phyloP scores from a whole-genome alignment of 352 stramenopile genomes.

The Pythium scleroteichum region DNA sequence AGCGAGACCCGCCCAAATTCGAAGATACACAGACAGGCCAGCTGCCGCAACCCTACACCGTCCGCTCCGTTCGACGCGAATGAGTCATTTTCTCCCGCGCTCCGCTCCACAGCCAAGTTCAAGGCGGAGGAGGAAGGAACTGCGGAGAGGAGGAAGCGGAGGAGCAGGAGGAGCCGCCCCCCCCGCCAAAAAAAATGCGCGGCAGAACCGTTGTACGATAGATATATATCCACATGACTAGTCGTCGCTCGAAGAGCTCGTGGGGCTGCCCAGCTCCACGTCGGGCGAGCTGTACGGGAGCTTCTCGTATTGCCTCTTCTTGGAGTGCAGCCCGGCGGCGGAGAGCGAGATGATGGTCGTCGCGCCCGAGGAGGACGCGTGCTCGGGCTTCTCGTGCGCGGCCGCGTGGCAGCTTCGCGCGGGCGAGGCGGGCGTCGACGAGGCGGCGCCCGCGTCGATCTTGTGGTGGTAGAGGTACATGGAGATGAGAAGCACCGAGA shows the following conservation, averaged over 20 bases:
- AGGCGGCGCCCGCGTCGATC: slow-evolving; percentile 26
- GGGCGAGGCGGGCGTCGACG: slow-evolving; percentile 22
- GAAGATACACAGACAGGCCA: slow-evolving; percentile 36
- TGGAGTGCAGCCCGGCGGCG: slow-evolving; percentile 37
- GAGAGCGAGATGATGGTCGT: slow-evolving; percentile 21
- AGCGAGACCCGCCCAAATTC: slow-evolving; percentile 24
- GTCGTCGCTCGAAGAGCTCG: slow-evolving; percentile 12
- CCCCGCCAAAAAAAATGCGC: slow-evolving; percentile 18
- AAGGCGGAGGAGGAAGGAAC: slow-evolving; percentile 10
- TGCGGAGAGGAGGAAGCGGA: slow-evolving; percentile 5
- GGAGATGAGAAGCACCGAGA: slow-evolving; percentile 79
- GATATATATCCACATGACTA: background rate
- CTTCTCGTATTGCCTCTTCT: slow-evolving; percentile 63
- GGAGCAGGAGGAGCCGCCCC: background rate
- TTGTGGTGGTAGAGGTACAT: slow-evolving; percentile 90
- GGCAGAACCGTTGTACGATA: background rate
- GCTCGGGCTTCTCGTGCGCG: slow-evolving; percentile 7
- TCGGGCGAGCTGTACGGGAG: slow-evolving; percentile 31
- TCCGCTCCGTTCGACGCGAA: slow-evolving; percentile 8
- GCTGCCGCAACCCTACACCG: slow-evolving; percentile 32
- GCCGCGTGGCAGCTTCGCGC: slow-evolving; percentile 7
- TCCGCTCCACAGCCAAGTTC: slow-evolving; percentile 28
- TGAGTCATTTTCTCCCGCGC: slow-evolving; percentile 29
- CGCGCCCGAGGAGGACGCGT: slow-evolving; percentile 14
- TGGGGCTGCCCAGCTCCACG: slow-evolving; percentile 27